phyloP scores from a whole-genome alignment of 2,329 filamentous ascomycete species.

The Huntiella bhutanensis region DNA sequence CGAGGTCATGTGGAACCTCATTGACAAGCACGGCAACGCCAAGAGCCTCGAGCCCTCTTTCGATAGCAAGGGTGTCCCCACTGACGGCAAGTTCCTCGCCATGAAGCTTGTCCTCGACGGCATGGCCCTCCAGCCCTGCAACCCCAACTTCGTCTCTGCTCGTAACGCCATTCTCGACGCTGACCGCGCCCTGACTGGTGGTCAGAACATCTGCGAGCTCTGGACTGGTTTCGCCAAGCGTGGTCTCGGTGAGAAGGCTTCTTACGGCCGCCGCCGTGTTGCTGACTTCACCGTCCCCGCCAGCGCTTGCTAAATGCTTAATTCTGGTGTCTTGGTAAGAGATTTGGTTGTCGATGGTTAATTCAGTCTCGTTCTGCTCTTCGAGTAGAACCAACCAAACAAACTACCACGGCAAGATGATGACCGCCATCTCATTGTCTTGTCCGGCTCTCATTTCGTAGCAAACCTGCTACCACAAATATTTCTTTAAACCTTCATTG shows the following conservation, averaged over 20 bases:
- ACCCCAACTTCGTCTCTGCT: conserved; percentile 32
- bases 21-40: conserved; percentile 35
- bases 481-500: too few relatives aligned
- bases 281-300: conserved; percentile 18
- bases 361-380: too few relatives aligned
- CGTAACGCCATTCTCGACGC: conserved; percentile 37
- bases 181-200: conserved; percentile 30
- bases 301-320: conserved; percentile 13
- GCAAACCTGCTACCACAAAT: too few relatives aligned
- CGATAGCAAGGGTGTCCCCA: conserved; percentile 25
- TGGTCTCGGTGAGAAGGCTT: conserved; percentile 27
- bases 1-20: conserved; percentile 38
- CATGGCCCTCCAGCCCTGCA: conserved; percentile 37
- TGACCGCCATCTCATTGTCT: too few relatives aligned
- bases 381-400: too few relatives aligned
- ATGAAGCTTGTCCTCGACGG: conserved; percentile 34
- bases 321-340: too few relatives aligned
- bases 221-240: conserved; percentile 39
- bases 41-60: conserved; percentile 24
- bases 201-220: conserved; percentile 30
- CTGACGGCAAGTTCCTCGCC: conserved; percentile 30
- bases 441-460: too few relatives aligned
- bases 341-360: too few relatives aligned
- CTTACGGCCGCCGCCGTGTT: conserved; percentile 16
- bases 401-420: too few relatives aligned